Evolutionary conservation across 2,329 filamentous ascomycete species (phyloP).

Genomic region (Trichoderma arundinaceum): DNA sequence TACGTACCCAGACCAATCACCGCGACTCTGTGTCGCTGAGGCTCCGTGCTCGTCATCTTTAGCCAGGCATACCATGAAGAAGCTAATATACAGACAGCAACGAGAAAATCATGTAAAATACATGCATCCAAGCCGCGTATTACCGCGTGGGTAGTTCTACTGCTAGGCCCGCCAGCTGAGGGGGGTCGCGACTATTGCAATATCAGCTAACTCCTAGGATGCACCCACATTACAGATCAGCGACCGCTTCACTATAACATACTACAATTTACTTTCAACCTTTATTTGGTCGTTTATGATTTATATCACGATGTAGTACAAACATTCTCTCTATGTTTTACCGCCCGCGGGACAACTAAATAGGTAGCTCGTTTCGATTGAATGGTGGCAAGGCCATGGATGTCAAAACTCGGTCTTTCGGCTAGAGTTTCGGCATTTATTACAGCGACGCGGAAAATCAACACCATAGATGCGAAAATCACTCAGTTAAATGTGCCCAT

Average conservation of each 20-base stretch:
- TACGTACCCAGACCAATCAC: slow-evolving; percentile 41
- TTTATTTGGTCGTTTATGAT: not conserved
- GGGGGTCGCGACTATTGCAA: not conserved
- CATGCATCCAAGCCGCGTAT: not conserved
- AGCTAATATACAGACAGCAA: not conserved
- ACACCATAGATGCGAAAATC: not conserved
- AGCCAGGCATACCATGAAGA: not conserved
- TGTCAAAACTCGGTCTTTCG: not conserved
- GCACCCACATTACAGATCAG: not conserved
- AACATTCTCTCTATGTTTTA: too few relatives aligned
- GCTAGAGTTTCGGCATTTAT: not conserved
- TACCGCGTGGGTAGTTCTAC: not conserved
- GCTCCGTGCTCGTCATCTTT: not conserved
- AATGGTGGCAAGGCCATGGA: too few relatives aligned
- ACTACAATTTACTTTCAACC: too few relatives aligned
- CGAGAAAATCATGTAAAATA: not conserved
- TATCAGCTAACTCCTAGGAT: not conserved
- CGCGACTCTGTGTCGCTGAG: slow-evolving; percentile 33
- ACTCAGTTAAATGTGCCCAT: not conserved
- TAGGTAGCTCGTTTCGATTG: not conserved
- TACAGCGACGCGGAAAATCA: not conserved
- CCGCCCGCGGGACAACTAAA: too few relatives aligned
- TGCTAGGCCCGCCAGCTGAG: not conserved
- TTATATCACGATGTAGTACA: too few relatives aligned
- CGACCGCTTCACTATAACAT: not conserved